phyloP scores from a whole-genome alignment of 495 filamentous ascomycete genomes.

The Penicillium lagena region DNA sequence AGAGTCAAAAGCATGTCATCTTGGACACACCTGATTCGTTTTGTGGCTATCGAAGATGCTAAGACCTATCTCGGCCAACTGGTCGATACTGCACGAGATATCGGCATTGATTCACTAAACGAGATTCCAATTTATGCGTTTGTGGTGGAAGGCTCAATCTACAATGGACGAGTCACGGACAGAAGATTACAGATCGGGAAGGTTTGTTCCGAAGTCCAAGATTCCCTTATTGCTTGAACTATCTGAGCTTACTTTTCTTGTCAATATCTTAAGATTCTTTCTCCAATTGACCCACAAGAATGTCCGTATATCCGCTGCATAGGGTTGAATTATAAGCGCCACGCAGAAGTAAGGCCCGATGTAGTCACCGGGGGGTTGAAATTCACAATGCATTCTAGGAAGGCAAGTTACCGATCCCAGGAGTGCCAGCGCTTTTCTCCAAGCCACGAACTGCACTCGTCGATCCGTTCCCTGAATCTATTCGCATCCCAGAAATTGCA shows the following conservation, averaged over 20 bases:
- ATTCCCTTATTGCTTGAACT: too few relatives aligned
- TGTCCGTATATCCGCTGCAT: constrained; percentile 49
- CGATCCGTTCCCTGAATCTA: constrained; percentile 46
- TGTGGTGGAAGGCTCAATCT: constrained; percentile 21
- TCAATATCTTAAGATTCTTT: constrained; percentile 12
- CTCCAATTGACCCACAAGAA: constrained; percentile 17
- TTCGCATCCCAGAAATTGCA: constrained; percentile 29
- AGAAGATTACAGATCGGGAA: constrained; percentile 13
- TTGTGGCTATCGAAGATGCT: constrained; percentile 38
- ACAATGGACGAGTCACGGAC: constrained; percentile 18
- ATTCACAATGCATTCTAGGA: constrained; percentile 42
- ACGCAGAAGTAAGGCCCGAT: constrained; percentile 24
- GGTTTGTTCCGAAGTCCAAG: too few relatives aligned
- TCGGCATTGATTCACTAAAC: too few relatives aligned
- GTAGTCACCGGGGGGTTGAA: too few relatives aligned
- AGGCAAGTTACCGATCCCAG: constrained; percentile 59
- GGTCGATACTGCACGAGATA: constrained; percentile 8
- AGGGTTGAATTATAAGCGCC: constrained; percentile 61
- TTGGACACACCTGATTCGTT: constrained; percentile 42
- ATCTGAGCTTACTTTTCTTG: not conserved
- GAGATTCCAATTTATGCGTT: constrained; percentile 12
- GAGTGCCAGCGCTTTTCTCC: constrained; percentile 64
- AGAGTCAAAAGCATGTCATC: constrained; percentile 8
- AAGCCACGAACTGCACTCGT: constrained; percentile 61
- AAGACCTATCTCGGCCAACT: constrained; percentile 36